These are phyloP conservation scores for Emericellopsis terricola DNA, from an alignment of 495 filamentous ascomycete species.

Conservation along the genomic window DNA sequence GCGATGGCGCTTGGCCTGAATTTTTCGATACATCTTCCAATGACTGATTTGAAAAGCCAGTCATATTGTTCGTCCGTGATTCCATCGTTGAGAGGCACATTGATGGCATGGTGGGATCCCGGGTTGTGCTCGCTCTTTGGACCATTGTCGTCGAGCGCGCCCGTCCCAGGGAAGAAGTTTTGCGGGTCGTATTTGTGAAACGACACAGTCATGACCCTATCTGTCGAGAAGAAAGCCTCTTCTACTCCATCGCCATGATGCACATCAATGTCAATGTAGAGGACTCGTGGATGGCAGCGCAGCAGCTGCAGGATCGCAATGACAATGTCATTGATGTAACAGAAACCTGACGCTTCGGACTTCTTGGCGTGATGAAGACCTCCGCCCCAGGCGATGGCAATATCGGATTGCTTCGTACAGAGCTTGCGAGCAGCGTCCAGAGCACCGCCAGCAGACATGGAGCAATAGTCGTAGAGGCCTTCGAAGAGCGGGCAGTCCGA, in stretches of 20 bases:
- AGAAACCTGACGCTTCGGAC: slow-evolving; percentile 92
- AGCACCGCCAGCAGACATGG: slow-evolving; percentile 77
- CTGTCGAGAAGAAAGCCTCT: slow-evolving; percentile 93
- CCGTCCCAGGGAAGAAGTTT: slow-evolving; percentile 92
- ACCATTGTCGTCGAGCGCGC: slow-evolving; percentile 82
- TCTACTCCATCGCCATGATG: slow-evolving; percentile 97
- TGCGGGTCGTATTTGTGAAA: slow-evolving; percentile 91
- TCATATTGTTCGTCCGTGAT: slow-evolving; percentile 89
- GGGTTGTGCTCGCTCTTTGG: slow-evolving; percentile 65
- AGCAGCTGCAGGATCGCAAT: slow-evolving; percentile 92
- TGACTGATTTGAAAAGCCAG: slow-evolving; percentile 64
- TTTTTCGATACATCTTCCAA: slow-evolving; percentile 51
- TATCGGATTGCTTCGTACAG: slow-evolving; percentile 69
- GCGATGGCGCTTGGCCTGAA: slow-evolving; percentile 82
- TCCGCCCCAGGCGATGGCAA: slow-evolving; percentile 95
- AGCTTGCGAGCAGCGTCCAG: slow-evolving; percentile 86
- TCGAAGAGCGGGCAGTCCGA: slow-evolving; percentile 96
- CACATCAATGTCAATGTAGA: slow-evolving; percentile 97
- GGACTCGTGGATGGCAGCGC: slow-evolving; percentile 77
- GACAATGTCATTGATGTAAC: slow-evolving; percentile 98
- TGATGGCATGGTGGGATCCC: slow-evolving; percentile 88
- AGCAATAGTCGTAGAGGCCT: slow-evolving; percentile 86
- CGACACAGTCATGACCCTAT: slow-evolving; percentile 94
- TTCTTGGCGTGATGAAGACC: slow-evolving; percentile 96
- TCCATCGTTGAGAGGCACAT: slow-evolving; percentile 87